Conservation (phyloP, 2,329 filamentous ascomycete species). For the Dactylonectria estremocensis region DNA sequence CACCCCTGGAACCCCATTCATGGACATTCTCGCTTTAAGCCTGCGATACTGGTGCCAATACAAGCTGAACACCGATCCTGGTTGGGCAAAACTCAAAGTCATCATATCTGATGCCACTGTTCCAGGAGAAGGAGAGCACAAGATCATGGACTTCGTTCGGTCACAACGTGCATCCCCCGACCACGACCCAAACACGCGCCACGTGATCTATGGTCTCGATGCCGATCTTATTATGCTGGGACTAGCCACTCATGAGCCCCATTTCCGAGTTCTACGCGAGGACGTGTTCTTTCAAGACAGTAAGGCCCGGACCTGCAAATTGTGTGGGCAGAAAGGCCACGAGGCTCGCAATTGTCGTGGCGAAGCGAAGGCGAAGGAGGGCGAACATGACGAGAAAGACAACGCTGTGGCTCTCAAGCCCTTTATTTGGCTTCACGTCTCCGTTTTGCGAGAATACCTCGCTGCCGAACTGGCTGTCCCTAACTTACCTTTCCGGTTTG, state of each 20-base stretch:
- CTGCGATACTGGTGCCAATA: slow-evolving; percentile 97
- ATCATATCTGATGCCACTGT: slow-evolving; percentile 99
- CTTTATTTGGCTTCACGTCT: slow-evolving; percentile 98
- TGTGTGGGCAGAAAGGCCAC: slow-evolving; percentile 95
- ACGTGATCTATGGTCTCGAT: slow-evolving; percentile 98
- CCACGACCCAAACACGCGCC: slow-evolving; percentile 95
- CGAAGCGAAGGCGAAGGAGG: slow-evolving; percentile 82
- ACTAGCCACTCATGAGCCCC: slow-evolving; percentile 95
- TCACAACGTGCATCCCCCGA: slow-evolving; percentile 92
- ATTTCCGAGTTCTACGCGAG: slow-evolving; percentile 96
- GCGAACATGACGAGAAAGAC: slow-evolving; percentile 87
- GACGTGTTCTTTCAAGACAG: slow-evolving; percentile 95
- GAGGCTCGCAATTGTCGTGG: slow-evolving; percentile 89
- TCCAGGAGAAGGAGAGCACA: slow-evolving; percentile 98
- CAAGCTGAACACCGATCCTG: slow-evolving; percentile 96
- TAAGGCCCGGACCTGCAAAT: slow-evolving; percentile 84
- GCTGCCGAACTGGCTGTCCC: slow-evolving; percentile 90
- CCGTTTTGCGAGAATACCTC: slow-evolving; percentile 91
- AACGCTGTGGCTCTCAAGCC: slow-evolving; percentile 82
- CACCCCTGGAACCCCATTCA: slow-evolving; percentile 97
- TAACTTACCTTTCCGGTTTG: slow-evolving; percentile 87
- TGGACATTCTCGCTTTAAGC: slow-evolving; percentile 93
- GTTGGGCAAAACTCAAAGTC: slow-evolving; percentile 95
- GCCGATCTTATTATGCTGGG: slow-evolving; percentile 99
- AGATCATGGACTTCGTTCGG: slow-evolving; percentile 98